Evolutionary conservation across 2,329 filamentous ascomycete species (phyloP), one percentile per base, ranked within the genome.

Genomic region (Phialemoniopsis sp.): DNA sequence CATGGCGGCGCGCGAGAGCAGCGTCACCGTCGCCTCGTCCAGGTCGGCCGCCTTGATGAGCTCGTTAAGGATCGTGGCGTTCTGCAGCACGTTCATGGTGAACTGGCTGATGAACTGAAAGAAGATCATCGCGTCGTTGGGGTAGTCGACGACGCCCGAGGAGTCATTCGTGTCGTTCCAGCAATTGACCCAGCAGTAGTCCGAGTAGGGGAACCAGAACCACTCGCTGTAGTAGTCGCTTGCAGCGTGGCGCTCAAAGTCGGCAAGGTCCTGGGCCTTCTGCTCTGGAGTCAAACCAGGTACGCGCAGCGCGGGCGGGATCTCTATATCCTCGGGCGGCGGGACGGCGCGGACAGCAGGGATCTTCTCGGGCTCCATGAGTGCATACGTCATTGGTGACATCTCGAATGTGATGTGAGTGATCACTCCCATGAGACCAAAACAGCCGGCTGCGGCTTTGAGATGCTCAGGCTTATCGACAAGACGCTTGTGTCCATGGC

Each of bases 151-250:
- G 4, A 51, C 54, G 3, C 55, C 57, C 2, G 44, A 44, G 8
- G 45, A 19, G 32, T 67, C 59, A 3, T 49, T 40, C 8, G 57
- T 58, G 17, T 53, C 56, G 39, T 70, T 62, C 67, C 68, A 72
- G 17, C 60, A 66, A 45, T 72, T 70, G 14, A 71, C 60, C 67
- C 68, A 71, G 5, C 60, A 58, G 32, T 64, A 56, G 36, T 63
- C 56, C 15, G 64, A 62, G 39, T 68, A 70, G 0, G 70, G 62
- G 43, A 72, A 73, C 70, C 68, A 73, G 46, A 73, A 73, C 66
- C 66, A 72, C 45, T 73, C 68, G 16, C 57, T 52, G 39, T 72
- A 72, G 44, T 68, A 72, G 36, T 64, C 57, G 21, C 64, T 58
- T 1, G 49, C 48, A 13, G 65, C 65, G 3, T 58, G 53, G 3